phyloP scores from a whole-genome alignment of 2,329 filamentous ascomycete genomes.

The Alternaria burnsii region DNA sequence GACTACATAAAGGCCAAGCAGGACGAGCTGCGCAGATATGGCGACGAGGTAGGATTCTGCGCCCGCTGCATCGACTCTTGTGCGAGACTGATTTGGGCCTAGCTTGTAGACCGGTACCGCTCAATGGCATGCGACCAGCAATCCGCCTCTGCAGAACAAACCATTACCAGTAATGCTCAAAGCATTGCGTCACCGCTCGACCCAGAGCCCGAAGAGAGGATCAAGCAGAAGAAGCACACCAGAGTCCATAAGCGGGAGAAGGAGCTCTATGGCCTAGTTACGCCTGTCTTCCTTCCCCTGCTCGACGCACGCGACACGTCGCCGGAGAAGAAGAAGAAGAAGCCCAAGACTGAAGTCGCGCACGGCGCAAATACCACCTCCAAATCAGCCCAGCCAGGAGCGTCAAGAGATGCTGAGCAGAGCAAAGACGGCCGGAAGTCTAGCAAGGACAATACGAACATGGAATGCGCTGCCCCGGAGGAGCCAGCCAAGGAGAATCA shows the following conservation, averaged over 20 bases:
- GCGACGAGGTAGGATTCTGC: conserved; percentile 39
- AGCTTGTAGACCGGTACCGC: conserved; percentile 46
- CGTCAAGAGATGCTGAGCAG: conserved; percentile 34
- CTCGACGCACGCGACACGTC: conserved; percentile 42
- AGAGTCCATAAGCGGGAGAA: conserved; percentile 50
- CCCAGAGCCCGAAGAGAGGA: conserved; percentile 32
- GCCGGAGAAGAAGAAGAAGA: conserved; percentile 38
- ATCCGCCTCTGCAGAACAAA: conserved; percentile 16
- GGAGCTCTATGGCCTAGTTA: conserved; percentile 49
- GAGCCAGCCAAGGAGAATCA: conserved; percentile 22
- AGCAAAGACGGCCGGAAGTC: conserved; percentile 28
- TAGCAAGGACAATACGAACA: conserved; percentile 26
- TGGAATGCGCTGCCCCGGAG: conserved; percentile 20
- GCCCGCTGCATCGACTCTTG: conserved; percentile 5
- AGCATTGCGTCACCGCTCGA: conserved; percentile 18
- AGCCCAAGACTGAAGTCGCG: conserved; percentile 20
- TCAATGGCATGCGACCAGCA: conserved; percentile 40
- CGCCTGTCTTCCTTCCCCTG: conserved; percentile 48
- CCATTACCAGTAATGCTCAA: conserved; percentile 9
- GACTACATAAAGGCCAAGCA: conserved; percentile 47
- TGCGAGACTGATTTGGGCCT: conserved; percentile 36
- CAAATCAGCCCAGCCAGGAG: conserved; percentile 18
- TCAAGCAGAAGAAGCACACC: conserved; percentile 46
- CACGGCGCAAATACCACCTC: conserved; percentile 15
- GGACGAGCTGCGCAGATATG: conserved; percentile 42